phyloP scores from a whole-genome alignment of 768 basidiomycete species.

The Podaxis sp. region DNA sequence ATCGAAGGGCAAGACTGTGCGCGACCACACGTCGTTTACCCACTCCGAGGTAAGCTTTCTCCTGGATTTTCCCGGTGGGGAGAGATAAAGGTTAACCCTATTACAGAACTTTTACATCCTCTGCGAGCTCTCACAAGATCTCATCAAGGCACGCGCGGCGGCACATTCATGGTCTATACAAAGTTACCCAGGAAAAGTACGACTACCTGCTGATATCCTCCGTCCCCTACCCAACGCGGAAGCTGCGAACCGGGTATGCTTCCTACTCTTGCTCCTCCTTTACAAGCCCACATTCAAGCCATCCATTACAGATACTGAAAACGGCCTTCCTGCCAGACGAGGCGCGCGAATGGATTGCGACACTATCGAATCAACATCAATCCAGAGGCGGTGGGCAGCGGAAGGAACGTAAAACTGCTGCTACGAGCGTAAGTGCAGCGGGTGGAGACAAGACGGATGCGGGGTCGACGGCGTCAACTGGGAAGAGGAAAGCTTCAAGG shows the following conservation, averaged over 20 bases:
- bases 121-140: slow-evolving; percentile 84
- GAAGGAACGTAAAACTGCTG: slow-evolving; percentile 45
- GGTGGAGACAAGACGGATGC: neutral
- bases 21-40: slow-evolving; percentile 65
- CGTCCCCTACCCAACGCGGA: slow-evolving; percentile 63
- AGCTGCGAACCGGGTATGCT: slow-evolving; percentile 53
- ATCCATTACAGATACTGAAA: slow-evolving; percentile 49
- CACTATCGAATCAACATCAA: slow-evolving; percentile 33
- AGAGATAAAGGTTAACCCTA: neutral
- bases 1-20: slow-evolving; percentile 78
- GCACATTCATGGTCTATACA: slow-evolving; percentile 69
- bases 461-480: neutral
- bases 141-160: slow-evolving; percentile 70
- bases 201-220: slow-evolving; percentile 80
- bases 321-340: slow-evolving; percentile 65
- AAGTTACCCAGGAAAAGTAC: slow-evolving; percentile 77
- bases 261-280: neutral
- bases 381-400: slow-evolving; percentile 39
- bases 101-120: slow-evolving; percentile 85
- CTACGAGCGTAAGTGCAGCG: neutral
- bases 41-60: slow-evolving; percentile 57
- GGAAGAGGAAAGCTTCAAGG: slow-evolving; percentile 5
- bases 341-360: slow-evolving; percentile 52
- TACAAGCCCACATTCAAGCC: neutral
- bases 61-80: neutral